phyloP scores from a whole-genome alignment of 73 alveolate genomes.

The Tetrahymena thermophila region DNA sequence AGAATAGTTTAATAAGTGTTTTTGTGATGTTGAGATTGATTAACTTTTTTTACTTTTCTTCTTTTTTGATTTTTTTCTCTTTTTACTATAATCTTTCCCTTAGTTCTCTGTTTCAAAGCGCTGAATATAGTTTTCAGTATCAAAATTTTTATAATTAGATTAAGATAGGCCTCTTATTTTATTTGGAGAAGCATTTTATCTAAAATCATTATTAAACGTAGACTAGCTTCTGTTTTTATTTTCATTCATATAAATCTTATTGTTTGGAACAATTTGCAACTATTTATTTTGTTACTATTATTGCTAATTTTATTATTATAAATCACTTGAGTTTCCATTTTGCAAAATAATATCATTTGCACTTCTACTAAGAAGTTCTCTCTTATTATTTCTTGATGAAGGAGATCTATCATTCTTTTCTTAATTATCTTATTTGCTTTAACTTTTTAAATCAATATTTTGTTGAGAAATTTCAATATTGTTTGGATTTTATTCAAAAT shows the following conservation, averaged over 20 bases:
- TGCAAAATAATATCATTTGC: not conserved
- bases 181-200: not conserved
- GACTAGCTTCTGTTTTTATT: not conserved
- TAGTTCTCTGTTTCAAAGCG: not conserved
- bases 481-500: not conserved
- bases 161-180: not conserved
- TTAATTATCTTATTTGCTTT: not conserved
- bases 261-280: not conserved
- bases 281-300: not conserved
- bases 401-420: not conserved
- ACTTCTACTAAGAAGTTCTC: not conserved
- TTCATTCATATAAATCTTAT: not conserved
- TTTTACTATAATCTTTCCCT: not conserved
- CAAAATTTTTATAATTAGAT: not conserved
- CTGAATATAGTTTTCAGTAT: not conserved
- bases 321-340: not conserved
- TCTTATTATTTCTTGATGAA: not conserved
- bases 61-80: not conserved
- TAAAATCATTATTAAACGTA: not conserved
- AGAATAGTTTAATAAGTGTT: not conserved
- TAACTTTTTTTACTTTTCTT: not conserved
- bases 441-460: not conserved
- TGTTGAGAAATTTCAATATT: not conserved
- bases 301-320: not conserved
- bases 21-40: not conserved